Percentiles rank a stretch among this genome's conserved stretches.
Conservation (phyloP, 2,329 filamentous ascomycete species). For the Colletotrichum neosansevieriae region DNA sequence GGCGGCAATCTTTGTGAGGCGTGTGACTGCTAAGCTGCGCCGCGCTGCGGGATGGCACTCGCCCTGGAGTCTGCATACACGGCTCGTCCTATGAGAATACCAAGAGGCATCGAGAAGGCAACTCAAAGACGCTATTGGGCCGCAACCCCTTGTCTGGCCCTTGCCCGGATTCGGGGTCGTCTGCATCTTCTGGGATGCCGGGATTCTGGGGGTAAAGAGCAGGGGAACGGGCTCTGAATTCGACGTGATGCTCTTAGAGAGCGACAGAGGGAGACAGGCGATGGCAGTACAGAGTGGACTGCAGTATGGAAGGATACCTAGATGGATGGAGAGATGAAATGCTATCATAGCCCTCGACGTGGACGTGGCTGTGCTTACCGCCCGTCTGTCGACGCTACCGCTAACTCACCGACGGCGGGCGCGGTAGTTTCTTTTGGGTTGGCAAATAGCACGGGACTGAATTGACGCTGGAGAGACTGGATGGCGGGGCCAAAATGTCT, state of each 20-base stretch:
- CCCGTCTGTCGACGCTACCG: constrained; percentile 16
- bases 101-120: constrained; percentile 20
- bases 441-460: constrained; percentile 26
- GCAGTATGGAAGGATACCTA: no score
- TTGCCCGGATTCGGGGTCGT: constrained; percentile 37
- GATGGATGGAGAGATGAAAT: no score
- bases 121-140: constrained; percentile 51
- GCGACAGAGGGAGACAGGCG: not conserved
- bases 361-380: constrained; percentile 27
- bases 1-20: constrained; percentile 36
- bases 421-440: constrained; percentile 31
- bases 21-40: constrained; percentile 54
- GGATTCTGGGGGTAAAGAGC: constrained; percentile 17
- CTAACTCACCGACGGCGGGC: constrained; percentile 20
- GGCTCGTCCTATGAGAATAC: constrained; percentile 49
- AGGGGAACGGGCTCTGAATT: constrained; percentile 10
- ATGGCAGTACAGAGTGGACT: not conserved
- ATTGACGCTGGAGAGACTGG: constrained; percentile 4
- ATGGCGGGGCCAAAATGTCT: constrained; percentile 23
- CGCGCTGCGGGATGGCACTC: constrained; percentile 55
- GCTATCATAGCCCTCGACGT: not conserved
- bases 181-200: constrained; percentile 31
- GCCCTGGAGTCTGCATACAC: constrained; percentile 48
- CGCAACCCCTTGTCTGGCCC: constrained; percentile 45
- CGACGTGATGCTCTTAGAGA: constrained; percentile 14